Base-by-base conservation (phyloP, 2,329 filamentous ascomycete species). In the Ophiostoma sp. region DNA sequence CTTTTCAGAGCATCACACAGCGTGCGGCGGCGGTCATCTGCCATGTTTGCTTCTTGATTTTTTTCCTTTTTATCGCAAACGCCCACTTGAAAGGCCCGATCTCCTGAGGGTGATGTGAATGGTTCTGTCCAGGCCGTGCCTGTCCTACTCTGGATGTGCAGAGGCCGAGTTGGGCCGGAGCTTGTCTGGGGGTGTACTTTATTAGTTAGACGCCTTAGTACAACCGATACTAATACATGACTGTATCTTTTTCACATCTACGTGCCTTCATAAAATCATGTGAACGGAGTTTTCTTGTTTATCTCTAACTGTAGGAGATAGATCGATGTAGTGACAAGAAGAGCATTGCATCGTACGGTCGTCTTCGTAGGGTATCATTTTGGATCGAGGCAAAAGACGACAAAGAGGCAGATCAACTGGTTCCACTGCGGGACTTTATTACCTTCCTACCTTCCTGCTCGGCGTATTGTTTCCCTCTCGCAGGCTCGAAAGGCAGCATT, bases 401-500 rank as follows among this genome's bases (percentile, higher is more conserved):
- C 5, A 31, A n/a, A 66, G n/a, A 50, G 1, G 64, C 17, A 50
- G 28, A 33, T 33, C 64, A 50, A 42, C 64, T 22, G 17, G 64
- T 68, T 68, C 15, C 63, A 68, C 63, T 25, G 28, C 42, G 45
- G 25, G 31, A 19, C 42, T 48, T 48, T 19, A 3, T 15, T 15
- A 11, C 15, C 42, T 48, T 48, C 42, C 42, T 15, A 19, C 45
- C 61, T 45, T 68, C 64, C 22, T 45, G 33, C 22, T 45, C 36
- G n/a, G 61, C 28, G 64, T n/a, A 68, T 12, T 68, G 39, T 50
- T 28, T 50, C 28, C 7, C 64, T 33, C 25, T 33, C 19, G 42
- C 64, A 50, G 25, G 22, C 64, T 31, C 42, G 17, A 12, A 28
- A 68, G 42, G 64, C 64, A 68, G 25, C 42, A 33, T 68, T 68